Conservation (phyloP, 2,329 filamentous ascomycete species). For the Ophiostoma pallidulum region DNA sequence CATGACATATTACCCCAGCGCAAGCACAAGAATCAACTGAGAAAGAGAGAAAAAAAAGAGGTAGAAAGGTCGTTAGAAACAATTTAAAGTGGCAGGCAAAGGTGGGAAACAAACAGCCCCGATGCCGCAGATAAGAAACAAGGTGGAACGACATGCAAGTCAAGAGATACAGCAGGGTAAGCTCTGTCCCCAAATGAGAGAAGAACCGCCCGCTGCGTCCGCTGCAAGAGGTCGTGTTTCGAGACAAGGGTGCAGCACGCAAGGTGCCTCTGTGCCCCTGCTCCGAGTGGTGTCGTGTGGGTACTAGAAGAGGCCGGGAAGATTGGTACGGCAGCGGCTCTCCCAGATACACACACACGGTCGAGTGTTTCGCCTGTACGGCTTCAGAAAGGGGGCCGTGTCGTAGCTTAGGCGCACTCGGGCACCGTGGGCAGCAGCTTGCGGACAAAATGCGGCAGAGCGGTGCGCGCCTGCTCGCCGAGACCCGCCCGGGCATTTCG, state of each 20-base stretch:
- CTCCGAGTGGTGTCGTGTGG: too few relatives aligned
- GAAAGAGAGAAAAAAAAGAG: too few relatives aligned
- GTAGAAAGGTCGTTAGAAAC: neutral
- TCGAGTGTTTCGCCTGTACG: neutral
- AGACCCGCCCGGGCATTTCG: slow-evolving; percentile 24
- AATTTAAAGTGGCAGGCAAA: neutral
- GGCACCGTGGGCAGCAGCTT: slow-evolving; percentile 28
- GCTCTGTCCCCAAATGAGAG: too few relatives aligned
- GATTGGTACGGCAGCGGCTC: neutral
- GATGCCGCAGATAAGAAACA: too few relatives aligned
- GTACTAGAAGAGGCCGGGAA: neutral
- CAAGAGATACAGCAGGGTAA: too few relatives aligned
- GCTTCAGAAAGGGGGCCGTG: neutral
- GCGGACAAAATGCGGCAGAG: slow-evolving; percentile 28
- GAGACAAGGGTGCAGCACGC: too few relatives aligned
- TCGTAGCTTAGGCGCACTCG: slow-evolving; percentile 11
- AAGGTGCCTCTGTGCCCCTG: too few relatives aligned
- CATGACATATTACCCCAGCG: neutral
- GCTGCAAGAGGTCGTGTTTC: too few relatives aligned
- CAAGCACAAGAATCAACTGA: too few relatives aligned
- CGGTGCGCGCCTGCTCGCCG: slow-evolving; percentile 27
- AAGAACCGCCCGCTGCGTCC: too few relatives aligned
- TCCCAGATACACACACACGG: neutral
- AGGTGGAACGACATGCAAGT: too few relatives aligned
- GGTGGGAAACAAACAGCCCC: too few relatives aligned